Evolutionary conservation across 1,139 yeast genomes (phyloP), one percentile per base, ranked within the genome.

Genomic region (Komagataea norvegica): DNA sequence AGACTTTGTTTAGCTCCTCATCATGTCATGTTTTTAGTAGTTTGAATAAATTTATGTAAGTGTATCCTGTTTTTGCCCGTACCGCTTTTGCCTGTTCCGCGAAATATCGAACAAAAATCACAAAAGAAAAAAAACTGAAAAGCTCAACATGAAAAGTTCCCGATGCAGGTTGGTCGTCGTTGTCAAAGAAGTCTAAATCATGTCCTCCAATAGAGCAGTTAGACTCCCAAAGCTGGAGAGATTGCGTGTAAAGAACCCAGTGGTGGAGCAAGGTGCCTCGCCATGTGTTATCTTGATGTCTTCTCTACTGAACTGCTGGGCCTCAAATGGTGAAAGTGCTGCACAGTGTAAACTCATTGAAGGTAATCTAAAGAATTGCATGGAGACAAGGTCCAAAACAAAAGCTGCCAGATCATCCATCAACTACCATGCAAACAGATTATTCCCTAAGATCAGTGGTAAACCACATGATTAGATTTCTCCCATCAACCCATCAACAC

Each of bases 271-370:
- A 58, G 72, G 68, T 67, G 62, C 77, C 64, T 61, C 84, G 49
- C 79, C 85, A 45, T 88, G 96, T 59, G 63, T 79, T 45, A 87
- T 85, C 40, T 67, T 83, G 47, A 84, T 89, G 91, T 79, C 93
- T 6, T 81, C 86, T 33, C 70, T 89, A 60, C 69, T 89, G 52
- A 86, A 84, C 68, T 89, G 97, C 63, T 89, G 97, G 97, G 94
- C 96, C 5, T 85, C 95, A 23, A 85, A 87, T 64, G 91, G 94
- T 36, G 95, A 87, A 61, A 91, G 91, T 42, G 70, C 82, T 17
- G 64, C 70, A 10, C 71, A 65, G 33, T 89, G 97, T 63, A 66
- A 70, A 19, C 68, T 67, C 8, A 65, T 84, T 41, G 95, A 82
- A 54, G 62, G 53, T 20, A 77, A 75, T 29, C 62, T 79, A 48